phyloP scores from a whole-genome alignment of 2,329 filamentous ascomycete genomes.

The Byssochlamys sp. region DNA sequence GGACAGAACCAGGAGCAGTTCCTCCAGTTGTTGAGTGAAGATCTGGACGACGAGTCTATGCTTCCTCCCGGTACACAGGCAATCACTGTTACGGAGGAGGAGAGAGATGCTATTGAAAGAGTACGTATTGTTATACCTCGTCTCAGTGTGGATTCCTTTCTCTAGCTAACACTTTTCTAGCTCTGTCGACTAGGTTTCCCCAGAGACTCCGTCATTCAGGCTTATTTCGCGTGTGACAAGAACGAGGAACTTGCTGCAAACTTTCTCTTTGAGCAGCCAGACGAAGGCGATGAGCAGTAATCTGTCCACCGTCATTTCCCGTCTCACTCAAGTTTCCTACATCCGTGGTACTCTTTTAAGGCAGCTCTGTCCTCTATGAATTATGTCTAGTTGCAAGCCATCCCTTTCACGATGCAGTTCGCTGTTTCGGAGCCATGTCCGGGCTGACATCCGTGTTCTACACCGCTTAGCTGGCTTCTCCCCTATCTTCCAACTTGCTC shows the following conservation, averaged over 20 bases:
- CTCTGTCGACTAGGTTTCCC: conserved; percentile 88
- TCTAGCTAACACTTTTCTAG: conserved; percentile 37
- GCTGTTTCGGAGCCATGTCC: neutral
- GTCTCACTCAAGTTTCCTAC: neutral
- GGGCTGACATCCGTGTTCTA: neutral
- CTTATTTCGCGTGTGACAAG: conserved; percentile 98
- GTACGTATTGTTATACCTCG: conserved; percentile 42
- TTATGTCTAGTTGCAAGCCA: neutral
- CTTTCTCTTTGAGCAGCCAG: conserved; percentile 93
- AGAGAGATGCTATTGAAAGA: conserved; percentile 91
- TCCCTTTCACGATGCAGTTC: neutral
- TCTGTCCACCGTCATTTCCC: conserved; percentile 5
- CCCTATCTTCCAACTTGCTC: neutral
- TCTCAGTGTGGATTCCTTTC: conserved; percentile 1
- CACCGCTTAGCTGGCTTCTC: neutral
- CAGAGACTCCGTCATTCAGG: conserved; percentile 87
- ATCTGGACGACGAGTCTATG: conserved; percentile 64
- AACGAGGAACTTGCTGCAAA: conserved; percentile 97
- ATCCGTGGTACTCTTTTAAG: neutral
- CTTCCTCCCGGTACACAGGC: conserved; percentile 80
- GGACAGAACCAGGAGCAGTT: conserved; percentile 88
- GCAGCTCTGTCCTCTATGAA: neutral
- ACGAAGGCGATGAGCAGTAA: conserved; percentile 53
- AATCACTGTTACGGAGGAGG: conserved; percentile 87
- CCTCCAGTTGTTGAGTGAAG: conserved; percentile 78